Conservation (phyloP, 768 basidiomycete species). For the Chalciporus chontae region DNA sequence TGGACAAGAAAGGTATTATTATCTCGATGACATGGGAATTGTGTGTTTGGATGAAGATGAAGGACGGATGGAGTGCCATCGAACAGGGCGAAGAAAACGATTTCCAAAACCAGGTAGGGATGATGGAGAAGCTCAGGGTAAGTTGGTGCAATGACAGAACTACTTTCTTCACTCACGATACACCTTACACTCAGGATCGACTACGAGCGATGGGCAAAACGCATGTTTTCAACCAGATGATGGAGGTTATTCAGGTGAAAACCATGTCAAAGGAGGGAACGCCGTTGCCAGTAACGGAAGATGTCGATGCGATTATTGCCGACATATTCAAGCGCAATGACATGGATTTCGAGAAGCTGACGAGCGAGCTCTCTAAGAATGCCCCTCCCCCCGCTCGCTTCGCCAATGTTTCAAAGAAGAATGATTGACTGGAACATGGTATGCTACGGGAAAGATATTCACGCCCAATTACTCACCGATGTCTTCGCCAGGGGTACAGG, state of each 20-base stretch:
- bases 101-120: slow-evolving; percentile 16
- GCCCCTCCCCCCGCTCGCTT: slow-evolving; percentile 23
- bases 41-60: slow-evolving; percentile 33
- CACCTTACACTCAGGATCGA: slow-evolving; percentile 17
- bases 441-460: not conserved
- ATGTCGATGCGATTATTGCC: slow-evolving; percentile 29
- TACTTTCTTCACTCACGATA: not conserved
- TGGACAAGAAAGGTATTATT: slow-evolving; percentile 20
- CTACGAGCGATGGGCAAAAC: slow-evolving; percentile 28
- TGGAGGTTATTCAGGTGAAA: slow-evolving; percentile 32
- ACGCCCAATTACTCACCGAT: not conserved
- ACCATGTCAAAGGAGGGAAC: slow-evolving; percentile 24
- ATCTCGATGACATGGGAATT: slow-evolving; percentile 24
- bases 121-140: slow-evolving; percentile 32
- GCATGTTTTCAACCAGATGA: slow-evolving; percentile 30
- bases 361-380: slow-evolving; percentile 19
- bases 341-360: slow-evolving; percentile 30
- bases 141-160: not conserved
- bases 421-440: slow-evolving; percentile 19
- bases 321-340: slow-evolving; percentile 31
- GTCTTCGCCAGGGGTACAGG: too few relatives aligned
- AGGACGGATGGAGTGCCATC: slow-evolving; percentile 25
- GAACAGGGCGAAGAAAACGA: slow-evolving; percentile 27
- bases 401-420: slow-evolving; percentile 25
- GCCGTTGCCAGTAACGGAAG: slow-evolving; percentile 25